A percentile compares a stretch with the other conserved stretches of the same genome.
Evolutionary conservation across 345 rosid genomes (phyloP).

Genomic region (Litchi chinensis): DNA sequence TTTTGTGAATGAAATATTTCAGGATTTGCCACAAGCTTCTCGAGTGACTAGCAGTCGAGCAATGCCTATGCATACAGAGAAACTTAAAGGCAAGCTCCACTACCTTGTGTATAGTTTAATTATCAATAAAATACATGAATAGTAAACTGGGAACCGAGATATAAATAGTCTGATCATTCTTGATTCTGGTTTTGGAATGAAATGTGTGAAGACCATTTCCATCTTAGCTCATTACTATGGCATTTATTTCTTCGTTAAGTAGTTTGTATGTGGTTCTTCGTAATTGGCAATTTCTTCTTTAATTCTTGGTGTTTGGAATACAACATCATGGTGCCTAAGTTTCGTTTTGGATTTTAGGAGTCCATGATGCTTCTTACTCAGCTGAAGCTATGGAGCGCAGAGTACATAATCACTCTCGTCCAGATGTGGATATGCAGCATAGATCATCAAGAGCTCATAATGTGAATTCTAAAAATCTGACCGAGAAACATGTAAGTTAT

Average conservation of each 20-base stretch:
- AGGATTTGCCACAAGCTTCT: slow-evolving; percentile 39
- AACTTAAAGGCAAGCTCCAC: slow-evolving; percentile 34
- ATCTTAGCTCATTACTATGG: background rate
- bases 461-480: slow-evolving; percentile 8
- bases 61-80: slow-evolving; percentile 25
- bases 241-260: background rate
- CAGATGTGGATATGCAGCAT: slow-evolving; percentile 28
- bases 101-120: background rate
- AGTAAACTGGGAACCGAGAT: background rate
- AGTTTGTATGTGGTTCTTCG: background rate
- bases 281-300: background rate
- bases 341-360: slow-evolving; percentile 25
- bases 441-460: slow-evolving; percentile 27
- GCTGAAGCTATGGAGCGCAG: slow-evolving; percentile 28
- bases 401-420: slow-evolving; percentile 19
- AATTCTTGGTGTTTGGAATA: background rate
- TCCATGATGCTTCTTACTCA: slow-evolving; percentile 27
- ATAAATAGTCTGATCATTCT: background rate
- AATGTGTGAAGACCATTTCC: background rate
- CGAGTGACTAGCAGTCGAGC: slow-evolving; percentile 30
- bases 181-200: background rate
- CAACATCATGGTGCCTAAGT: background rate
- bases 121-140: background rate
- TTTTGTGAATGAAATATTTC: slow-evolving; percentile 16
- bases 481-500: slow-evolving; percentile 32